These are phyloP conservation scores for baker's yeast (Saccharomyces cerevisiae) DNA, from an alignment of 805 yeast genomes.

Conservation along the genomic window DNA sequence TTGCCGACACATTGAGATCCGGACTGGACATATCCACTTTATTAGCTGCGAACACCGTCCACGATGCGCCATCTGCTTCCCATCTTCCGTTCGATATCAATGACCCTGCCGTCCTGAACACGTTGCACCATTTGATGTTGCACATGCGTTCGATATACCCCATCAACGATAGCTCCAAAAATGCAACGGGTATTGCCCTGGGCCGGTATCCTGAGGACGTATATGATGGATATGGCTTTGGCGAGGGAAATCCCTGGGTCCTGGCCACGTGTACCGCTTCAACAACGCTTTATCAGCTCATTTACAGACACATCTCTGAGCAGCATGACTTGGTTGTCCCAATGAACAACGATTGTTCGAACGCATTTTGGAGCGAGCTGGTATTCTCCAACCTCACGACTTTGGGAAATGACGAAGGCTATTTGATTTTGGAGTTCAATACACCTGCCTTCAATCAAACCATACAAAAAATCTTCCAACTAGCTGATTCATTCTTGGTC, in stretches of 20 bases:
- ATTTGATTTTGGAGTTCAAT: constrained; percentile 10
- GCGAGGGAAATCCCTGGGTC: constrained; percentile 93
- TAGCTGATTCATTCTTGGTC: constrained; percentile 60
- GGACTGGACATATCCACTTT: constrained; percentile 79
- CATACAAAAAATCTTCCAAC: constrained; percentile 39
- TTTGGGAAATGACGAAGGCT: neutral
- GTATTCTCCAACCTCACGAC: neutral
- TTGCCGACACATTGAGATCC: constrained; percentile 38
- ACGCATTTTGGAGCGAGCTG: neutral
- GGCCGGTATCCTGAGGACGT: constrained; percentile 93
- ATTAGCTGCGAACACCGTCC: constrained; percentile 17
- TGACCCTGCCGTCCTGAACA: constrained; percentile 50
- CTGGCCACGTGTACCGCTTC: constrained; percentile 65
- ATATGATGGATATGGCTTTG: constrained; percentile 63
- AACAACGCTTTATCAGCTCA: constrained; percentile 49
- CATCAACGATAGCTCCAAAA: constrained; percentile 47
- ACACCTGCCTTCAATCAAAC: constrained; percentile 40
- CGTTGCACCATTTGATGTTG: constrained; percentile 51
- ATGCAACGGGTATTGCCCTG: constrained; percentile 48
- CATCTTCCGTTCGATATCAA: constrained; percentile 54
- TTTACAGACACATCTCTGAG: constrained; percentile 36
- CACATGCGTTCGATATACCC: constrained; percentile 75
- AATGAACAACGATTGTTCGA: constrained; percentile 8
- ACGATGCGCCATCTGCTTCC: neutral
- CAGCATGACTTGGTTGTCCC: constrained; percentile 39